Evolutionary conservation across 179 eudicot species (phyloP), one percentile per base, ranked within the genome.

Genomic region (Patellifolia procumbens): DNA sequence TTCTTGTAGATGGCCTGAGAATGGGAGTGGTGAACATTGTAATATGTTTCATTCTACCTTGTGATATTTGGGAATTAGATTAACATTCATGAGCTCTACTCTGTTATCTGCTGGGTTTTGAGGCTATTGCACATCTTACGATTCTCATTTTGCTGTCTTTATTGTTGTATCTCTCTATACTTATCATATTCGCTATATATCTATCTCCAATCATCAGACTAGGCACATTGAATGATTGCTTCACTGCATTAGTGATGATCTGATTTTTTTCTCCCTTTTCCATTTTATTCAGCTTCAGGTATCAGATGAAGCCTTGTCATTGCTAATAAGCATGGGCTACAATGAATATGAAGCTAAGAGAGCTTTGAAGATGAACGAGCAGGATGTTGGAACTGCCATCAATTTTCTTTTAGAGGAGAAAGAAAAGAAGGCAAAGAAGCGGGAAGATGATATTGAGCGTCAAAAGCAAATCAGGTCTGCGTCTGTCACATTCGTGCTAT

Each of bases 311-410:
- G 83, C 92, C 79, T 81, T 94, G 49, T 88, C 97, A 4, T 74
- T 84, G 55, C 78, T 94, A 35, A 78, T 92, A 86, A 81, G 97
- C 85, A 92, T 94, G 97, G 98, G 98, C 51, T 92, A 92, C 76
- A 81, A 80, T 80, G 92, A 92, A 87, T 82, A 70, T 35, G 86
- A 89, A 75, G 89, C 93, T 46, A 94, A 83, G 72, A 88, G 94
- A 72, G 94, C 97, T 65, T 80, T 94, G 77, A 92, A 94, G 78
- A 86, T 94, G 89, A 94, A 83, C 83, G 87, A 83, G 70, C 96
- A 91, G 78, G 87, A 89, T 78, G 80, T 90, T 80, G 87, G 81
- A 68, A 81, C 88, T 72, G 97, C 98, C 52, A 82, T 92, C 55
- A 88, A 85, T 72, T 93, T 94, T 85, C 88, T 92, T 61, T 77